Conservation (phyloP, 106 monocot genomes). For the Chionographis japonica region DNA sequence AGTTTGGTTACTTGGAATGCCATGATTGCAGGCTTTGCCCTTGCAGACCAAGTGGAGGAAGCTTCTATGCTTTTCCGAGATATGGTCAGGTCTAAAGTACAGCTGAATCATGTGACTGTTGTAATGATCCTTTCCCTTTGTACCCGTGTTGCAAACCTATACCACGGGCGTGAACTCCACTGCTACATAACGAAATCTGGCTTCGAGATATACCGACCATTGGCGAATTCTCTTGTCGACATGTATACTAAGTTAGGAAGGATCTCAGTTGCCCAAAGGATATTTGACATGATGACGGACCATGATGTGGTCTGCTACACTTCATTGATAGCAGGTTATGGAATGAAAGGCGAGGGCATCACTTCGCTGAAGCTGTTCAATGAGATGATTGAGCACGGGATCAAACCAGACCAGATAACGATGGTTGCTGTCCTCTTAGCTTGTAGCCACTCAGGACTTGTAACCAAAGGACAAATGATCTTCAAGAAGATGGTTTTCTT, state of each 20-base stretch:
- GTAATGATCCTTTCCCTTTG: constrained; percentile 51
- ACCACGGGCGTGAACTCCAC: constrained; percentile 59
- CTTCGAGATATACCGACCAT: constrained; percentile 16
- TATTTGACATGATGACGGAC: constrained; percentile 54
- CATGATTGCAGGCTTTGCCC: constrained; percentile 68
- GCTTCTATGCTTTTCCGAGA: constrained; percentile 44
- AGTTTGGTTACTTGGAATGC: constrained; percentile 73
- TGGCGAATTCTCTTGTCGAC: constrained; percentile 74
- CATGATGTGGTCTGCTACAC: constrained; percentile 71
- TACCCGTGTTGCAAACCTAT: constrained; percentile 47
- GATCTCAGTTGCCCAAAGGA: constrained; percentile 32
- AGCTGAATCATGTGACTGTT: constrained; percentile 66
- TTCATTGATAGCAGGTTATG: constrained; percentile 75
- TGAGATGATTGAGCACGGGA: constrained; percentile 47
- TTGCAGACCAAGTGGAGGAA: constrained; percentile 38
- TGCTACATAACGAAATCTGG: constrained; percentile 44
- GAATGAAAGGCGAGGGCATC: constrained; percentile 62
- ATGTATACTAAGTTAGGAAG: constrained; percentile 79
- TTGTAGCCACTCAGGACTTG: constrained; percentile 64
- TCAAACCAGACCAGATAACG: constrained; percentile 57
- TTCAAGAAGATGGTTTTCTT: constrained; percentile 36
- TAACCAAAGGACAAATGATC: constrained; percentile 38
- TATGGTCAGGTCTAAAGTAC: constrained; percentile 27
- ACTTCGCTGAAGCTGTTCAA: constrained; percentile 47
- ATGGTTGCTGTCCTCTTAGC: constrained; percentile 74